Percentiles rank a stretch among this genome's conserved stretches.
Evolutionary conservation across 1,284 basidiomycete species (phyloP).

Genomic region (Marasmius oreades): DNA sequence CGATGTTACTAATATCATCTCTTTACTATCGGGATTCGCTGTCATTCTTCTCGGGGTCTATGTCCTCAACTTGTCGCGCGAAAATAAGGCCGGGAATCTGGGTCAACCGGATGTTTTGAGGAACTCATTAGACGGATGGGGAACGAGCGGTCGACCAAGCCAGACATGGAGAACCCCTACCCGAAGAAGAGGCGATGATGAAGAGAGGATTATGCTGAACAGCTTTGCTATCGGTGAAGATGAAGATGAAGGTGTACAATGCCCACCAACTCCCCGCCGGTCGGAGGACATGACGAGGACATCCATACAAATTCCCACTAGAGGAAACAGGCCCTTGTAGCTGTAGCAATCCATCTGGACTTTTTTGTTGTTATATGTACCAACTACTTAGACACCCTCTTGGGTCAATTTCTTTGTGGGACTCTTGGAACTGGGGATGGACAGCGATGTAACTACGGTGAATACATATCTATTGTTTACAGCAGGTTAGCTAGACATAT

Average conservation of each 20-base stretch:
- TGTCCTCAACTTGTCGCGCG: slow-evolving; percentile 81
- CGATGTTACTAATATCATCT: slow-evolving; percentile 77
- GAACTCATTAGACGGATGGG: not conserved
- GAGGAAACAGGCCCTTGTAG: not conserved
- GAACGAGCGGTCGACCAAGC: not conserved
- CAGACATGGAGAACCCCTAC: not conserved
- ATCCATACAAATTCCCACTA: not conserved
- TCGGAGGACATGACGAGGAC: not conserved
- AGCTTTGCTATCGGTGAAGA: not conserved
- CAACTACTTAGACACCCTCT: too few relatives aligned
- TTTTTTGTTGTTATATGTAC: too few relatives aligned
- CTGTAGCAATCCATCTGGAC: not conserved
- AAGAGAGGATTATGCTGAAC: not conserved
- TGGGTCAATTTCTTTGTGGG: too few relatives aligned
- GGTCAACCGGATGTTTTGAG: not conserved
- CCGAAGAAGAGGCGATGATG: not conserved
- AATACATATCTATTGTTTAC: too few relatives aligned
- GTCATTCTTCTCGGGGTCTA: slow-evolving; percentile 93
- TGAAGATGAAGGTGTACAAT: not conserved
- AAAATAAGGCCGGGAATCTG: slow-evolving; percentile 11
- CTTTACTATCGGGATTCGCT: slow-evolving; percentile 83
- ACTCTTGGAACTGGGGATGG: too few relatives aligned
- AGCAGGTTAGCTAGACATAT: too few relatives aligned
- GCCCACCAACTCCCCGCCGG: not conserved
- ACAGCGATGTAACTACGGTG: too few relatives aligned